Percentiles rank a stretch among this genome's conserved stretches.
Evolutionary conservation across 2,329 filamentous ascomycete genomes (phyloP).

Genomic region (Botrytis tulipae): DNA sequence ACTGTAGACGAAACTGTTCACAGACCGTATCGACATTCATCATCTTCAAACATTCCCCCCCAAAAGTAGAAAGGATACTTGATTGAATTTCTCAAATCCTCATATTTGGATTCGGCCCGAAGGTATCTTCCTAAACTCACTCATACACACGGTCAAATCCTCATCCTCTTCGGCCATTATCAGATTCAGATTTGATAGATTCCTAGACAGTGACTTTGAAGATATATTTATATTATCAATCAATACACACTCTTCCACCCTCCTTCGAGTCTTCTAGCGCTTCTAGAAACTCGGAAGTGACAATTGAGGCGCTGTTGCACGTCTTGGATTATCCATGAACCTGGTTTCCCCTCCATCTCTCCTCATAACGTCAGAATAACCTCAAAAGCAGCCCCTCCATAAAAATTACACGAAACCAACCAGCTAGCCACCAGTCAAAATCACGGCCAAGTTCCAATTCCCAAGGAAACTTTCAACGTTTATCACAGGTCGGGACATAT

Average conservation of each 20-base stretch:
- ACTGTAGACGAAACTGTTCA: not conserved
- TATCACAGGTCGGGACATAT: slow-evolving; percentile 15
- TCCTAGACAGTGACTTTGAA: not conserved
- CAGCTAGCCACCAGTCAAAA: not conserved
- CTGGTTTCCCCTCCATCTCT: not conserved
- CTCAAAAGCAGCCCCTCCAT: not conserved
- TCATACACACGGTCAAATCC: not conserved
- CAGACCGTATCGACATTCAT: slow-evolving; percentile 12
- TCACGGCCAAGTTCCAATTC: not conserved
- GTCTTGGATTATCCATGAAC: slow-evolving; percentile 11
- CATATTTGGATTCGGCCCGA: not conserved
- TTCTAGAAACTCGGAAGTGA: slow-evolving; percentile 14
- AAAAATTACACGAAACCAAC: not conserved
- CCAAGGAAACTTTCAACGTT: slow-evolving; percentile 18
- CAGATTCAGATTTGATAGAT: not conserved
- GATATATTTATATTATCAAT: not conserved
- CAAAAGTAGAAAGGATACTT: not conserved
- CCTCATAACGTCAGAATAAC: slow-evolving; percentile 15
- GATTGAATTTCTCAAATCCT: not conserved
- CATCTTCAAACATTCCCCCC: not conserved
- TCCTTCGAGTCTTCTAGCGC: not conserved
- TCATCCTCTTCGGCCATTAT: not conserved
- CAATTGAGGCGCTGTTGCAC: not conserved
- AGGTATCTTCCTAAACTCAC: not conserved
- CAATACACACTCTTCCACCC: not conserved